Percentiles rank a stretch among this genome's conserved stretches.
These are phyloP conservation scores for Multifurca ochricompacta DNA, from an alignment of 768 basidiomycete species.

Conservation along the genomic window DNA sequence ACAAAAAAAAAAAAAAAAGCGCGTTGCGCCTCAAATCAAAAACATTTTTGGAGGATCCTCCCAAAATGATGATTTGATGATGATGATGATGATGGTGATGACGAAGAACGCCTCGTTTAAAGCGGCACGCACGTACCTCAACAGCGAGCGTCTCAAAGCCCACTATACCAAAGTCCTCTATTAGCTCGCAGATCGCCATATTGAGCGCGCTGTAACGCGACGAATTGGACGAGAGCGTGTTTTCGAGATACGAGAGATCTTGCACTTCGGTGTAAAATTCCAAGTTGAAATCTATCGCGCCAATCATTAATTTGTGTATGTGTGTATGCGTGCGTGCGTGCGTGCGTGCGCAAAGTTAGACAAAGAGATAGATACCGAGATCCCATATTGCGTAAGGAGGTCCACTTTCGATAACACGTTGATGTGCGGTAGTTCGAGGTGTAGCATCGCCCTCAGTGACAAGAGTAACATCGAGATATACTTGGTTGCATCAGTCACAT, in stretches of 20 bases:
- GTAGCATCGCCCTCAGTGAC: constrained; percentile 94
- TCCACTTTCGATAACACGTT: constrained; percentile 97
- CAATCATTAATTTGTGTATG: too few species aligned
- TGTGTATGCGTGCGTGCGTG: too few species aligned
- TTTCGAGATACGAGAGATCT: constrained; percentile 84
- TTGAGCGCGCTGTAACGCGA: constrained; percentile 75
- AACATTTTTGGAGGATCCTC: too few species aligned
- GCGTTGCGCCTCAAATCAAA: too few species aligned
- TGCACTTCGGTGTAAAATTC: constrained; percentile 98
- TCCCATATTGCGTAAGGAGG: constrained; percentile 82
- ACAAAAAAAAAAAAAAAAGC: too few species aligned
- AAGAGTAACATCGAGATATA: constrained; percentile 90
- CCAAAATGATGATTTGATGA: too few species aligned
- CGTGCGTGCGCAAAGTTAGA: too few species aligned
- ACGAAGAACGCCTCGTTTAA: too few species aligned
- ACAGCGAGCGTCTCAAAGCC: constrained; percentile 97
- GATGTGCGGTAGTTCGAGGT: constrained; percentile 94
- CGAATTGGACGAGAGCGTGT: constrained; percentile 54
- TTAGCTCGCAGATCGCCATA: constrained; percentile 82
- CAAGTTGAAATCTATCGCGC: constrained; percentile 90
- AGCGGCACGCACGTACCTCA: constrained; percentile 67
- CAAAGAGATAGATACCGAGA: constrained; percentile 46
- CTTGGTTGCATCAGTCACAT: constrained; percentile 92
- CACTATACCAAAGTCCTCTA: constrained; percentile 89
- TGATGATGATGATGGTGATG: too few species aligned